Evolutionary conservation across 306 rosid species (phyloP).

Genomic region (Pyrus betulifolia): DNA sequence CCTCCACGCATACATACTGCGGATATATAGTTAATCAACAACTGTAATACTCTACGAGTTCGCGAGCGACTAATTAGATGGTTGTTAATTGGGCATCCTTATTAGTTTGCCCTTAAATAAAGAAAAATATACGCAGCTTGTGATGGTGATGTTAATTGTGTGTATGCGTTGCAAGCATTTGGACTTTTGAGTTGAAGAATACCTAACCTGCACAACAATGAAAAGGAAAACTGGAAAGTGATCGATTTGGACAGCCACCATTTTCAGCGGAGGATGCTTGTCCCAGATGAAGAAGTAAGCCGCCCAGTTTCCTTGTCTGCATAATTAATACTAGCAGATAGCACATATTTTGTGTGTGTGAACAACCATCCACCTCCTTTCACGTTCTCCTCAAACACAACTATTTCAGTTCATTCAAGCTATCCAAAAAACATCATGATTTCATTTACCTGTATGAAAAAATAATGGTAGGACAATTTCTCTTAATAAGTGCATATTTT

Average conservation of each 20-base stretch:
- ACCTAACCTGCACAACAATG: constrained; percentile 5
- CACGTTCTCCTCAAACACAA: too few relatives aligned
- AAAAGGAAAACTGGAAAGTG: not conserved
- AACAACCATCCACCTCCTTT: too few relatives aligned
- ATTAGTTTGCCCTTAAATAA: not conserved
- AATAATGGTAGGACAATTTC: too few relatives aligned
- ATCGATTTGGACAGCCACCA: constrained; percentile 15
- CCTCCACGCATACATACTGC: not conserved
- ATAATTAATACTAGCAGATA: not conserved
- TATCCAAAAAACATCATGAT: too few relatives aligned
- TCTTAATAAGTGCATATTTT: too few relatives aligned
- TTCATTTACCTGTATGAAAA: too few relatives aligned
- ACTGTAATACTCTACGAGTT: not conserved
- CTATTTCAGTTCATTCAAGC: too few relatives aligned
- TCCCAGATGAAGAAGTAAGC: not conserved
- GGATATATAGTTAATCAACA: not conserved
- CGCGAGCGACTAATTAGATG: not conserved
- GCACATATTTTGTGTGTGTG: too few relatives aligned
- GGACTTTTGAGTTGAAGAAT: not conserved
- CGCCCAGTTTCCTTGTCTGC: not conserved
- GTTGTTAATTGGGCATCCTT: not conserved
- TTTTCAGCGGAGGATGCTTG: constrained; percentile 6
- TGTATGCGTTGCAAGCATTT: not conserved
- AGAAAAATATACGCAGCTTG: not conserved
- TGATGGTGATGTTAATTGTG: not conserved